Evolutionary conservation across 805 yeast genomes (phyloP).

Genomic region (Starmerella gropengiesseri): DNA sequence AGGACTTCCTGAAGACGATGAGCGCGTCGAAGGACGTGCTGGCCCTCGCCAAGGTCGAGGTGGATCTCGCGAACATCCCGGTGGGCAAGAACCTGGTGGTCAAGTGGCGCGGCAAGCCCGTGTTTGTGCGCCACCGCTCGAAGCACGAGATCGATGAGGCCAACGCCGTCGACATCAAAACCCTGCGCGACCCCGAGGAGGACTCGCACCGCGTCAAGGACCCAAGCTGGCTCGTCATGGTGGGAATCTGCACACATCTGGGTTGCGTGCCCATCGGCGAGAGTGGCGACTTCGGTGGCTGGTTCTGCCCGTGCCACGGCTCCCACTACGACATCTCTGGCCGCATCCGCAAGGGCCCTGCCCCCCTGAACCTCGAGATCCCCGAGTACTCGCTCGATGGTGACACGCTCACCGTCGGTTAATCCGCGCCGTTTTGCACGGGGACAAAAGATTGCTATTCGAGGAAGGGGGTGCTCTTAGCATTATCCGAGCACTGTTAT

Average conservation of each 20-base stretch:
- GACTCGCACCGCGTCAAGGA: conserved; percentile 89
- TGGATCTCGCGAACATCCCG: conserved; percentile 84
- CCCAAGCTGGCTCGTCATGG: conserved; percentile 98
- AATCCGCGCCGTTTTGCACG: conserved; percentile 24
- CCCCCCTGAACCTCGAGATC: conserved; percentile 95
- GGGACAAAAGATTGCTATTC: no score
- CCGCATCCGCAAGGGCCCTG: conserved; percentile 99
- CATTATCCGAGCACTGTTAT: no score
- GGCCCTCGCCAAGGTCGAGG: conserved; percentile 99
- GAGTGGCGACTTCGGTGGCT: conserved; percentile 99
- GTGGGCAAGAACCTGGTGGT: conserved; percentile 96
- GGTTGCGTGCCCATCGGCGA: conserved; percentile 99
- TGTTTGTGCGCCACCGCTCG: conserved; percentile 98
- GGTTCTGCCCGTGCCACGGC: conserved; percentile 99
- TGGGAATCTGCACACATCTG: conserved; percentile 99
- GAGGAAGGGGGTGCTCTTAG: no score
- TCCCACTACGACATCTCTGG: conserved; percentile 99
- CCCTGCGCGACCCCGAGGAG: conserved; percentile 86
- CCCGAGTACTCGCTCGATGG: conserved; percentile 84
- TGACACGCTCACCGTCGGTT: conserved; percentile 83
- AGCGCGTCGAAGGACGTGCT: conserved; percentile 97
- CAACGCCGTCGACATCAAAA: conserved; percentile 59
- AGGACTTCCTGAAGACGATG: conserved; percentile 84
- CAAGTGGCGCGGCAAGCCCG: conserved; percentile 99
- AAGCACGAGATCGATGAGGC: conserved; percentile 89